These are phyloP conservation scores for Leccinum rimulosum DNA, from an alignment of 768 basidiomycete genomes.

Conservation along the genomic window DNA sequence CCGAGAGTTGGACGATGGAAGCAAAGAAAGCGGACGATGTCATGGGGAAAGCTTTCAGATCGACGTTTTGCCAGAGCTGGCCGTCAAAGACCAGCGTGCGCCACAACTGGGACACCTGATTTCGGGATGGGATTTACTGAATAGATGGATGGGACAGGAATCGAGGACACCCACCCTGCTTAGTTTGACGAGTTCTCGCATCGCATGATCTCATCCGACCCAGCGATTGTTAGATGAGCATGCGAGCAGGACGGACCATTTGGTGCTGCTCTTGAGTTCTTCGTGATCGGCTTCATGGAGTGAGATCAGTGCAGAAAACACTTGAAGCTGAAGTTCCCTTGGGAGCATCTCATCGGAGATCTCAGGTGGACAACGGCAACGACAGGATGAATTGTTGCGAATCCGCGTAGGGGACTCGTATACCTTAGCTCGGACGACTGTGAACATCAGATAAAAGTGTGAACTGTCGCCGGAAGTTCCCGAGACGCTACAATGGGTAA, in stretches of 20 bases:
- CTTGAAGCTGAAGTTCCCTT: conserved; percentile 61
- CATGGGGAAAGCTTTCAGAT: conserved; percentile 61
- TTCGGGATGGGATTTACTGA: conserved; percentile 16
- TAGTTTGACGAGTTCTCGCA: conserved; percentile 75
- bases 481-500: no score
- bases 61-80: conserved; percentile 74
- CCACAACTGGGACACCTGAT: conserved; percentile 78
- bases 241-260: conserved; percentile 64
- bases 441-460: no score
- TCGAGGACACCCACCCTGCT: conserved; percentile 58
- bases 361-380: conserved; percentile 41
- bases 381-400: conserved; percentile 51
- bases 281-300: conserved; percentile 60
- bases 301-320: conserved; percentile 54
- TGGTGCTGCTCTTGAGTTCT: conserved; percentile 36
- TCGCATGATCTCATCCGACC: conserved; percentile 72
- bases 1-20: conserved; percentile 52
- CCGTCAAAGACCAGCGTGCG: conserved; percentile 70
- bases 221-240: conserved; percentile 62
- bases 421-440: no score
- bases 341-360: conserved; percentile 67
- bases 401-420: no score
- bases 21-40: conserved; percentile 50
- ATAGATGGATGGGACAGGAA: conserved; percentile 7
- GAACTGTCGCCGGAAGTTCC: not conserved